Percentiles rank a stretch among this genome's conserved stretches.
Evolutionary conservation across 176 grass and related monocot species (phyloP).

Genomic region (Musa itinerans): DNA sequence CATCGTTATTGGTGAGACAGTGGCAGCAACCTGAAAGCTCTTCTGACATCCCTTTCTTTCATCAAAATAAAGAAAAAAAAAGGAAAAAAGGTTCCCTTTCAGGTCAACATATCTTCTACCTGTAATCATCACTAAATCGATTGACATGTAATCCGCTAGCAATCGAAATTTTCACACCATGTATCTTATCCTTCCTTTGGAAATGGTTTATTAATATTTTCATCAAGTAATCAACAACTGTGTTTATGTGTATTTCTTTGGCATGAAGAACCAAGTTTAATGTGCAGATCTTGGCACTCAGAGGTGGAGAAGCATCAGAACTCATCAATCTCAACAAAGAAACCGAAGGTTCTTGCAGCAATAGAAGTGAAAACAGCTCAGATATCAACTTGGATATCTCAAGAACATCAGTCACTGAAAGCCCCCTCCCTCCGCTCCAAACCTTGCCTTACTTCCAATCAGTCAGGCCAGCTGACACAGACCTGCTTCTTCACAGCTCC

Average conservation of each 20-base stretch:
- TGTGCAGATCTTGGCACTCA: slow-evolving; percentile 18
- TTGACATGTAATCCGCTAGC: no score
- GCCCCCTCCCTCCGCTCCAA: slow-evolving; percentile 19
- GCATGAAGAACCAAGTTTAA: neutral
- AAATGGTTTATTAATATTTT: no score
- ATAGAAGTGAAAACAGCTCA: slow-evolving; percentile 21
- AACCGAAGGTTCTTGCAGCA: slow-evolving; percentile 24
- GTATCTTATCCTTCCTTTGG: neutral
- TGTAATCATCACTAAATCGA: no score
- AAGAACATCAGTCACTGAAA: slow-evolving; percentile 20
- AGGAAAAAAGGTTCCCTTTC: no score
- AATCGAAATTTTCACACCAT: neutral
- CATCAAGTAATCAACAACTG: no score
- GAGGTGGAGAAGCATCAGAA: slow-evolving; percentile 15
- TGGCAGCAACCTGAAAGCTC: no score
- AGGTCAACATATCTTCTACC: no score
- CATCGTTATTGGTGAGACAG: no score
- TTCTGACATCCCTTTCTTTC: no score
- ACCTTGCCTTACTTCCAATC: slow-evolving; percentile 26
- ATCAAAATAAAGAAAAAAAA: no score
- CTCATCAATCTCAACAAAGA: slow-evolving; percentile 24
- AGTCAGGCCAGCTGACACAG: slow-evolving; percentile 20
- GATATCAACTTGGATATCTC: slow-evolving; percentile 36
- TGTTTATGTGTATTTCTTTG: no score
- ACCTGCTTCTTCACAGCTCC: slow-evolving; percentile 30